A percentile compares a stretch with the other conserved stretches of the same genome.
These are phyloP conservation scores for Ambrosia trifida DNA, from an alignment of 129 eudicot genomes.

Conservation along the genomic window DNA sequence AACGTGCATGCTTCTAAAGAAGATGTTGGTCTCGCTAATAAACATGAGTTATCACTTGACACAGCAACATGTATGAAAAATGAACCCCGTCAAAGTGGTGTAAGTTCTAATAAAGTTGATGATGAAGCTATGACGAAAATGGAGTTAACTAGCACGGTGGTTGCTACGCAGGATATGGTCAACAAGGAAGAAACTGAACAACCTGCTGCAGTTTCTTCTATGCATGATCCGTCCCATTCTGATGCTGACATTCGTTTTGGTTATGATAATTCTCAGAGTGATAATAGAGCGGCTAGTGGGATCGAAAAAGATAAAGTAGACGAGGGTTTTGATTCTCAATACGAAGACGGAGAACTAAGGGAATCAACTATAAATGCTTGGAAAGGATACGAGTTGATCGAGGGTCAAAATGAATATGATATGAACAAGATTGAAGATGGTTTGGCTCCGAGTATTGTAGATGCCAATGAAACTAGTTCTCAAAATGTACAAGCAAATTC, in stretches of 20 bases:
- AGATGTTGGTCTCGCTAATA: slow-evolving; percentile 1
- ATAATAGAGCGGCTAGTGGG: slow-evolving; percentile 18
- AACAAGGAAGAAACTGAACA: slow-evolving; percentile 21
- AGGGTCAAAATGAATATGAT: slow-evolving; percentile 31
- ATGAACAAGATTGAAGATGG: slow-evolving; percentile 19
- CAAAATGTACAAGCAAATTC: slow-evolving; percentile 15
- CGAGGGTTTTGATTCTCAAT: slow-evolving; percentile 41
- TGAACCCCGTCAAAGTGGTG: slow-evolving; percentile 7
- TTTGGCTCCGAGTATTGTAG: neutral
- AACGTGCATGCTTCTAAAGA: slow-evolving; percentile 14
- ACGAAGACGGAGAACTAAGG: slow-evolving; percentile 51
- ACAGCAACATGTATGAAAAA: slow-evolving; percentile 19
- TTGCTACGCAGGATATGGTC: slow-evolving; percentile 13
- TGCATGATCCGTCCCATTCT: slow-evolving; percentile 8
- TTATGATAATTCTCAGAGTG: slow-evolving; percentile 30
- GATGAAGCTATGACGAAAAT: slow-evolving; percentile 20
- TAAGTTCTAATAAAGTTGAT: slow-evolving; percentile 11
- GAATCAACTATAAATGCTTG: slow-evolving; percentile 36
- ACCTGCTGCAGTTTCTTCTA: slow-evolving; percentile 22
- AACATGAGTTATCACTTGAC: slow-evolving; percentile 29
- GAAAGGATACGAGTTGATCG: slow-evolving; percentile 34
- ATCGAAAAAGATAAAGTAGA: slow-evolving; percentile 25
- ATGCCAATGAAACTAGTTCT: slow-evolving; percentile 19
- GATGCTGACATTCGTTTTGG: slow-evolving; percentile 10
- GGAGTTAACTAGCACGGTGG: slow-evolving; percentile 12